Evolutionary conservation across 2,329 filamentous ascomycete species (phyloP), one percentile per base, ranked within the genome.

Genomic region (Claviceps pazoutovae): DNA sequence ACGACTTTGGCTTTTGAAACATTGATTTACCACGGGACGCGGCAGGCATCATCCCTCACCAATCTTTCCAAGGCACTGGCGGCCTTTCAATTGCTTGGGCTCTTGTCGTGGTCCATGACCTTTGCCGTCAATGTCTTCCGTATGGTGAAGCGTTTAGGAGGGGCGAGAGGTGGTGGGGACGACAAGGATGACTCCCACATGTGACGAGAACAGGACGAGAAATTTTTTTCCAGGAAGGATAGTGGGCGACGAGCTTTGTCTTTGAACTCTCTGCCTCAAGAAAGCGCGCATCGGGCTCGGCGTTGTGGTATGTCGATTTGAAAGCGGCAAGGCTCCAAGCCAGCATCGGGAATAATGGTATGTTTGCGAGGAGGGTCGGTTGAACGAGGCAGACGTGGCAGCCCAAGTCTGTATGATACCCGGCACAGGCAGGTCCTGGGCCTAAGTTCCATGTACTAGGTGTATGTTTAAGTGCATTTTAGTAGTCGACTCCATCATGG

Each of bases 101-200:
- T 96, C 53, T 74, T 94, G 54, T 84, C 88, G n/a, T 97, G 91
- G 91, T 78, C 91, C 55, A 76, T 85, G 65, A 96, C 88, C 21
- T 95, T 97, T 68, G 80, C 84, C 48, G 83, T 96, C 53, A 95
- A 88, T 67, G 81, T 89, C 54, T 83, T 89, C 62, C 78, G 85
- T 56, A 72, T 82, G 38, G 79, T 84, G 37, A 78, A 82, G 58
- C 73, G 77, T 53, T 71, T 84, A 8, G 78, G 77, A 39, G 76
- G 76, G 43, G 71, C 74, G 2, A 21, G 43, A 46, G 43, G 42
- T n/a, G 42, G 42, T 51, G 76, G 78, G 51, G 76, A 50, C n/a
- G 50, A 52, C 21, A 37, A 34, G 23, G 45, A 54, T 41, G 53
- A 50, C 17, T 48, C 23, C 3, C 47, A 50, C 11, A 48, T 46